Conservation (phyloP, 192 early-diverging fungal species). For the Obelidium mucronatum region DNA sequence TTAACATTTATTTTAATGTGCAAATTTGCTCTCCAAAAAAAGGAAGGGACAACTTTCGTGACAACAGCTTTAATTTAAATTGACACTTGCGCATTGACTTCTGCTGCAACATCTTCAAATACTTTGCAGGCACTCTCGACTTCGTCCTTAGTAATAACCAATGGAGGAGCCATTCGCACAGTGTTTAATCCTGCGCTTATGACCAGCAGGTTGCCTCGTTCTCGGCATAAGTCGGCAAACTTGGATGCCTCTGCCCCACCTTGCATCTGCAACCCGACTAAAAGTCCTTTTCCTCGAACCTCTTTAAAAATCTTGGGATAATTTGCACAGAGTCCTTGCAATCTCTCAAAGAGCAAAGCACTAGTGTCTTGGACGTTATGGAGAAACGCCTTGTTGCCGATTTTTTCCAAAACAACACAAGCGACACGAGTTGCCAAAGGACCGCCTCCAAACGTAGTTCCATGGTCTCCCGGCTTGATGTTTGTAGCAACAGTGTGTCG, state of each 20-base stretch:
- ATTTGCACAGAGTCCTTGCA: conserved; percentile 51
- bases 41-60: too few relatives aligned
- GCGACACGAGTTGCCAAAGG: conserved; percentile 91
- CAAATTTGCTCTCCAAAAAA: too few relatives aligned
- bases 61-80: background rate
- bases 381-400: conserved; percentile 78
- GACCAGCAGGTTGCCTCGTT: conserved; percentile 81
- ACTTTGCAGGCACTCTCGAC: conserved; percentile 76
- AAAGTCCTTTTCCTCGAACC: conserved; percentile 85
- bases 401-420: conserved; percentile 71
- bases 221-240: conserved; percentile 80
- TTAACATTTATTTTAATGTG: too few relatives aligned
- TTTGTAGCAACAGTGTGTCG: conserved; percentile 78
- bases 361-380: conserved; percentile 71
- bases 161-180: conserved; percentile 90
- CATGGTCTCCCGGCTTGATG: conserved; percentile 92
- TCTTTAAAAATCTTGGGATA: conserved; percentile 64
- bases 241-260: conserved; percentile 33
- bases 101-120: conserved; percentile 68
- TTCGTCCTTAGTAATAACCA: conserved; percentile 81
- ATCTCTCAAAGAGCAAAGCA: conserved; percentile 57
- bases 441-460: conserved; percentile 97
- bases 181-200: conserved; percentile 89
- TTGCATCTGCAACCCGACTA: conserved; percentile 80
- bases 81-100: conserved; percentile 26